Evolutionary conservation across 202 grass and related monocot species (phyloP), one percentile per base, ranked within the genome.

Genomic region (Alloteropsis angusta): DNA sequence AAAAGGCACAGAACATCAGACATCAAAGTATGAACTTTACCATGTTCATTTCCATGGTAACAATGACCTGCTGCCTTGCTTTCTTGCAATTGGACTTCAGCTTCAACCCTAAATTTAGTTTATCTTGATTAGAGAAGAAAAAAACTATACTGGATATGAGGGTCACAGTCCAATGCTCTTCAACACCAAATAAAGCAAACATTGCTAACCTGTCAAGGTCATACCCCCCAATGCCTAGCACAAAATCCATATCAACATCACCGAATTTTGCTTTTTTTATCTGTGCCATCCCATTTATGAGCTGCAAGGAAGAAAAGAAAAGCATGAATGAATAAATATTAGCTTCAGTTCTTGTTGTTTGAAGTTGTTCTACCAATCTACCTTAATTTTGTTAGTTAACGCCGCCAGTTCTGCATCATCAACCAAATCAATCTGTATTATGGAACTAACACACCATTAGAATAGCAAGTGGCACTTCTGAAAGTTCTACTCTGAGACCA

Each of bases 221-320:
- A 73, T 90, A 90, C 44, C 90, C 90, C 6, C 90, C 87, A 30
- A 93, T 84, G 74, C 90, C 90, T 46, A 93, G 64, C 42, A 93
- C 90, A 77, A 93, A 93, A 85, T 90, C 78, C 85, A 93, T 90
- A 49, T 93, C 90, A 35, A 93, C 90, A 85, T 65, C 62, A 22
- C 87, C 82, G 85, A 83, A 85, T 34, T 80, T 85, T 32, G 87
- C 75, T n/a, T 74, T 81, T 53, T 83, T 41, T n/a, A 90, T 80
- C 22, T 93, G 75, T 9, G 87, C 91, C 87, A 93, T 93, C 45
- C 85, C 84, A 83, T 93, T 93, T 83, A 93, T 93, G 68, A 77
- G 75, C 91, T 90, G 79, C 64, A 85, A 80, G 1, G 49, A 58
- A 1, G 1, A 56, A 58, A 4, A 28, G 21, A 28, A 1, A 3